Conservation (phyloP, 768 basidiomycete species). For the Psilocybe cubensis region DNA sequence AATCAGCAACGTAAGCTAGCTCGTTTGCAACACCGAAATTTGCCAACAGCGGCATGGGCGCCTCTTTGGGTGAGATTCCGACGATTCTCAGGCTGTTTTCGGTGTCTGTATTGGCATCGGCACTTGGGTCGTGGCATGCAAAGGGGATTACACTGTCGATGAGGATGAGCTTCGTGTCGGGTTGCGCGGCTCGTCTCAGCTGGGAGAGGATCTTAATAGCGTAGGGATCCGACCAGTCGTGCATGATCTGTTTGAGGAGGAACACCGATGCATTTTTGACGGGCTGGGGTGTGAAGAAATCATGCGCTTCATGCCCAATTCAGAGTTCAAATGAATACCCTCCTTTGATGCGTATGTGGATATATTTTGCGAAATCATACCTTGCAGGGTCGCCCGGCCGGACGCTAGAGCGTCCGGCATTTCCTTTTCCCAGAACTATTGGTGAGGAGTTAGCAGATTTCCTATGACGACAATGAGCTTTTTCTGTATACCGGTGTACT, state of each 20-base stretch:
- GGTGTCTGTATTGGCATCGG: constrained; percentile 15
- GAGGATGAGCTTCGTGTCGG: constrained; percentile 41
- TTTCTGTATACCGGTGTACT: not conserved
- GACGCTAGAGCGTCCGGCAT: constrained; percentile 27
- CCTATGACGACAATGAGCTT: too few relatives aligned
- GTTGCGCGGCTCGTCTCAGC: constrained; percentile 37
- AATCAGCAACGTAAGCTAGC: constrained; percentile 37
- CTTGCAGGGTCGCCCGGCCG: constrained; percentile 31
- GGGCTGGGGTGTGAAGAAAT: constrained; percentile 46
- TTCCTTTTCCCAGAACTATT: constrained; percentile 20
- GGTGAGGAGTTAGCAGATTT: too few relatives aligned
- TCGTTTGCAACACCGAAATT: constrained; percentile 42
- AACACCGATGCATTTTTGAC: constrained; percentile 48
- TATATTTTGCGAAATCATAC: too few relatives aligned
- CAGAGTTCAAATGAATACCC: too few relatives aligned
- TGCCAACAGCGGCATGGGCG: constrained; percentile 38
- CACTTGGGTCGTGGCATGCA: constrained; percentile 32
- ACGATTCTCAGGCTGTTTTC: too few relatives aligned
- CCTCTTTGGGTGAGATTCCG: constrained; percentile 25
- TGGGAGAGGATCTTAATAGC: constrained; percentile 38
- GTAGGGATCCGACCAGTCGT: constrained; percentile 64
- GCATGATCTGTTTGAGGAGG: constrained; percentile 59
- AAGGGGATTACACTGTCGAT: constrained; percentile 45
- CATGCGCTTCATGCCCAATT: constrained; percentile 28
- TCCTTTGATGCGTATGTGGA: too few relatives aligned